Evolutionary conservation across 2,329 filamentous ascomycete species (phyloP), one percentile per base, ranked within the genome.

Genomic region (Penicillium glabrum): DNA sequence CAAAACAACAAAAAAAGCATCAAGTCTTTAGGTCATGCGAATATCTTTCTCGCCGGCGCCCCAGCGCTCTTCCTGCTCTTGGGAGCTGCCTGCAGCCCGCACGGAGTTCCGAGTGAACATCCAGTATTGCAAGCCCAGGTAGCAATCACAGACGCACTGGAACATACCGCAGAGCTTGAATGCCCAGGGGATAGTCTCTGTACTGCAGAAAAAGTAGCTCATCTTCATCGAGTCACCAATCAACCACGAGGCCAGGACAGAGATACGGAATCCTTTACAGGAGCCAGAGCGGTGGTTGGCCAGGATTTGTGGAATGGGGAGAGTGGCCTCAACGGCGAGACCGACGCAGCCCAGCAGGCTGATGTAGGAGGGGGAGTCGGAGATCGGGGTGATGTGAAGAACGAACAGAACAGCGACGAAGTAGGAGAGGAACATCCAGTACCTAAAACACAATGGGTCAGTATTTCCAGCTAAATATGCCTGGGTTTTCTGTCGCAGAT

Each of bases 401-500:
- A 80, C 73, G 39, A 82, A 69, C 33, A 87, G 73, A 0, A 66
- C 65, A 19, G 71, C 70, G 21, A 78, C 75, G 62, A 85, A 82
- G 69, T 84, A 85, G 10, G 72, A 75, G 16, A 87, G 65, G 66
- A 84, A 86, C 26, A 77, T 73, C 83, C 83, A 87, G 70, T 86
- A 87, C 47, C 76, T 77, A 53, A 21, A 58, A 31, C 8, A 29
- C 5, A 21, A 45, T 29, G 46, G 53, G 53, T 67, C 39, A 58
- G 53, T 23, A 19, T 48, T 47, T 16, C 26, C 24, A n/a, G 39
- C 11, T 26, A 19, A 2, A 27, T 13, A 19, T 10, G 14, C 23
- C 16, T 2, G 3, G 21, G 2, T n/a, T 53, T 16, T 47, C n/a
- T 19, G 35, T 39, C 35, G 35, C 35, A 39, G 9, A n/a, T 16